A percentile compares a stretch with the other conserved stretches of the same genome.
Conservation (phyloP, 2,329 filamentous ascomycete genomes). For the Aspergillus latus region DNA sequence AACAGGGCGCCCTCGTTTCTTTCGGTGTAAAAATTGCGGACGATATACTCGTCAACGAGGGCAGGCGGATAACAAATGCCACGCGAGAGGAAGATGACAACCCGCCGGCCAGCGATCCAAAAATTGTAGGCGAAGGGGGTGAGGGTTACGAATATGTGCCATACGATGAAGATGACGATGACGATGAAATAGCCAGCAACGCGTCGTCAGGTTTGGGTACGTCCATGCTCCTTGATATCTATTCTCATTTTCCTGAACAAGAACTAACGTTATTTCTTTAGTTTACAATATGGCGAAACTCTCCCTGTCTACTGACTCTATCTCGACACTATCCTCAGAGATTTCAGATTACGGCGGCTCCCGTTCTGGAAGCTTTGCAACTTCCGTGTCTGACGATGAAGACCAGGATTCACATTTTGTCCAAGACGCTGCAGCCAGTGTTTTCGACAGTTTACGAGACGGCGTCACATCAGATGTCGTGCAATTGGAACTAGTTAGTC, state of each 20-base stretch:
- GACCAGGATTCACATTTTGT: conserved; percentile 70
- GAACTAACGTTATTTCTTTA: conserved; percentile 17
- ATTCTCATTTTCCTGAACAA: not conserved
- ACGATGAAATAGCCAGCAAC: conserved; percentile 65
- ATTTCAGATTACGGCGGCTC: conserved; percentile 53
- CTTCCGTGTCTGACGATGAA: conserved; percentile 66
- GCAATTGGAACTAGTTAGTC: conserved; percentile 86
- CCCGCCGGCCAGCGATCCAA: conserved; percentile 47
- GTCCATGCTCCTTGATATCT: conserved; percentile 9
- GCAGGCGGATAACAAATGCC: conserved; percentile 46
- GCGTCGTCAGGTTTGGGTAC: conserved; percentile 44
- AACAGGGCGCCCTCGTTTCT: conserved; percentile 74
- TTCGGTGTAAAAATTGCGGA: conserved; percentile 73
- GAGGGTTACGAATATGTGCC: conserved; percentile 65
- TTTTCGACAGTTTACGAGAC: conserved; percentile 79
- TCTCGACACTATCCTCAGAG: conserved; percentile 64
- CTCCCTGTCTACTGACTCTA: conserved; percentile 53
- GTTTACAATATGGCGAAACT: conserved; percentile 54
- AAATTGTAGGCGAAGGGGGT: conserved; percentile 59
- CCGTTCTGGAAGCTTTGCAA: conserved; percentile 70
- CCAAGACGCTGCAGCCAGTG: conserved; percentile 77
- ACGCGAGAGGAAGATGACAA: conserved; percentile 47
- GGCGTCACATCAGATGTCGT: conserved; percentile 76
- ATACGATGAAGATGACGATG: conserved; percentile 65
- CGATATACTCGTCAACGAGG: conserved; percentile 47